Evolutionary conservation across 306 rosid genomes (phyloP).

Genomic region (Canavalia ensiformis): DNA sequence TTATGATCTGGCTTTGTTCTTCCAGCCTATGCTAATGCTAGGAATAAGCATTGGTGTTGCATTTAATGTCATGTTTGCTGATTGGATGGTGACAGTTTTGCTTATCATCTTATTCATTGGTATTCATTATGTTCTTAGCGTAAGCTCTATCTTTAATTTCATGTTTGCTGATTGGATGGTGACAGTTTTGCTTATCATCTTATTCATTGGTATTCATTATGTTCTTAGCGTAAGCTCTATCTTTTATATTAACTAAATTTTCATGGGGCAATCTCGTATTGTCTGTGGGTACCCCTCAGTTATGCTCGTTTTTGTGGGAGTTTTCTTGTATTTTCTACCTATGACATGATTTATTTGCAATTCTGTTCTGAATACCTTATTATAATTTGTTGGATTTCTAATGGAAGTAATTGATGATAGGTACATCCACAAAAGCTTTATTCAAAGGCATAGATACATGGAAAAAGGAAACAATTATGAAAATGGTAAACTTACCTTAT

Average conservation of each 20-base stretch:
- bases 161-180: conserved; percentile 96
- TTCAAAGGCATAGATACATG: conserved; percentile 79
- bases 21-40: conserved; percentile 90
- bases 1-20: conserved; percentile 82
- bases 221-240: background rate
- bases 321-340: background rate
- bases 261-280: conserved; percentile 2
- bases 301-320: background rate
- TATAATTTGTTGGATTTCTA: conserved; percentile 11
- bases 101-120: conserved; percentile 80
- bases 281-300: background rate
- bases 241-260: background rate
- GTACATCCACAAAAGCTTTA: conserved; percentile 79
- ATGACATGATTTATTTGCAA: background rate
- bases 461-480: conserved; percentile 82
- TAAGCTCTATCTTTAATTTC: conserved; percentile 39
- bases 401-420: conserved; percentile 51
- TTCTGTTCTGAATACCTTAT: background rate
- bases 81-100: conserved; percentile 89
- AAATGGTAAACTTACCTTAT: conserved; percentile 56
- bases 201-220: conserved; percentile 67
- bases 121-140: conserved; percentile 36
- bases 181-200: conserved; percentile 77
- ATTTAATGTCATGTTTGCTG: conserved; percentile 87
- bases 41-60: conserved; percentile 91